Percentiles rank a stretch among this genome's conserved stretches.
Evolutionary conservation across 176 grass and related monocot genomes (phyloP).

Genomic region (Hyparrhenia diplandra): DNA sequence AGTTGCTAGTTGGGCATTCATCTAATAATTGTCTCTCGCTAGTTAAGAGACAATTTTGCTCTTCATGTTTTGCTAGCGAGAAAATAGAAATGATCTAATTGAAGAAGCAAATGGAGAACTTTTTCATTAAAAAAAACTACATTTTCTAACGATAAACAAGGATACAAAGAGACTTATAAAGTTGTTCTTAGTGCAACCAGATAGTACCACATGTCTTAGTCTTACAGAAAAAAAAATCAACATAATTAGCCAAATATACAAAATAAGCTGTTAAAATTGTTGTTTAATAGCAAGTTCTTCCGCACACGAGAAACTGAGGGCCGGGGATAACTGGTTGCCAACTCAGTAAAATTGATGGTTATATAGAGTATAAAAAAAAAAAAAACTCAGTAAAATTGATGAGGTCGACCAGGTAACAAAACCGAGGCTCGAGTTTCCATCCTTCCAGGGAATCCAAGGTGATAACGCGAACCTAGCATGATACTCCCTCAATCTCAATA

Average conservation of each 20-base stretch:
- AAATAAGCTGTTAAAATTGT: not conserved
- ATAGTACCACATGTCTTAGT: not conserved
- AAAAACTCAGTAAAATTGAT: no score
- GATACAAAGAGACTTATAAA: no score
- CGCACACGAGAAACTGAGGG: not conserved
- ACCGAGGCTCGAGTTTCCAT: not conserved
- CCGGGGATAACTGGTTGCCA: not conserved
- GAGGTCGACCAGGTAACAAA: not conserved
- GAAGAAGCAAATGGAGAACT: not conserved
- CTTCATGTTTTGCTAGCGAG: not conserved
- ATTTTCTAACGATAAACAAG: no score
- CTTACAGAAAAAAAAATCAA: not conserved
- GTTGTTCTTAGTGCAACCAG: not conserved
- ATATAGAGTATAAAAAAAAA: no score
- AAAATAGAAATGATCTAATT: not conserved
- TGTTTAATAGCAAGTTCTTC: not conserved
- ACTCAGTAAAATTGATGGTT: not conserved
- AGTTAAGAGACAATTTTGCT: not conserved
- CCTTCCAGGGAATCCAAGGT: conserved; percentile 17
- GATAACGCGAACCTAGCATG: not conserved
- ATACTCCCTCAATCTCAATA: no score
- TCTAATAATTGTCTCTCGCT: not conserved
- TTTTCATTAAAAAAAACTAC: no score
- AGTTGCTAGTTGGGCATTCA: no score
- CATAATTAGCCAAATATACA: not conserved